Evolutionary conservation across 495 filamentous ascomycete species (phyloP).

Genomic region (Symbiotaphrina buchneri): DNA sequence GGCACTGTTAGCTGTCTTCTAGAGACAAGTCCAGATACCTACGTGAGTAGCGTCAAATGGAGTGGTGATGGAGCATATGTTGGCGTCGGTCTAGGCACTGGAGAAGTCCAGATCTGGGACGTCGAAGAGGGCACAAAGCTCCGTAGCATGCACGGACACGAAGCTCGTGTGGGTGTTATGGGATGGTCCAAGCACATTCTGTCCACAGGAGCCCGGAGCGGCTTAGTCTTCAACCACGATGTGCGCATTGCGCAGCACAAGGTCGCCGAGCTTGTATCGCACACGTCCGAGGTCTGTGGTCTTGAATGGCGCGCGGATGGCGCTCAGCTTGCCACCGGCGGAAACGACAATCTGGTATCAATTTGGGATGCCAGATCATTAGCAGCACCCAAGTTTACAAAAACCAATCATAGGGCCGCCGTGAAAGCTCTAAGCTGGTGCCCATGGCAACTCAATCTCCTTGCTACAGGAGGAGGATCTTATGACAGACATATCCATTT

Average conservation of each 20-base stretch:
- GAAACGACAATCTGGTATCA: conserved; percentile 94
- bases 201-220: conserved; percentile 82
- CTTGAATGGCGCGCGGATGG: conserved; percentile 95
- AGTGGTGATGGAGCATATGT: conserved; percentile 94
- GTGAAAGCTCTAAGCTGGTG: conserved; percentile 98
- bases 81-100: conserved; percentile 79
- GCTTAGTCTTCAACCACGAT: conserved; percentile 97
- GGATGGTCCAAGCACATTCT: conserved; percentile 96
- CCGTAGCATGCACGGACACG: conserved; percentile 94
- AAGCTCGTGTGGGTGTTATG: conserved; percentile 91
- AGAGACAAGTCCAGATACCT: conserved; percentile 73
- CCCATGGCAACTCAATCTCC: conserved; percentile 92
- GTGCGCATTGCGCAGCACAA: conserved; percentile 97
- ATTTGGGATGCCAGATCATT: conserved; percentile 97
- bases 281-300: conserved; percentile 94
- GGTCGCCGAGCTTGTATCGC: conserved; percentile 83
- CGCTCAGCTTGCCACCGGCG: conserved; percentile 87
- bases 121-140: conserved; percentile 88
- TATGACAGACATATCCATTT: conserved; percentile 98
- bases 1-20: conserved; percentile 71
- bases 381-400: conserved; percentile 86
- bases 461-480: conserved; percentile 88
- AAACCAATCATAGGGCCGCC: conserved; percentile 96
- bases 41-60: conserved; percentile 97
- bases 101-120: conserved; percentile 98